These are phyloP conservation scores for Pseudocercospora fuligena DNA, from an alignment of 2,329 filamentous ascomycete species.

Conservation along the genomic window DNA sequence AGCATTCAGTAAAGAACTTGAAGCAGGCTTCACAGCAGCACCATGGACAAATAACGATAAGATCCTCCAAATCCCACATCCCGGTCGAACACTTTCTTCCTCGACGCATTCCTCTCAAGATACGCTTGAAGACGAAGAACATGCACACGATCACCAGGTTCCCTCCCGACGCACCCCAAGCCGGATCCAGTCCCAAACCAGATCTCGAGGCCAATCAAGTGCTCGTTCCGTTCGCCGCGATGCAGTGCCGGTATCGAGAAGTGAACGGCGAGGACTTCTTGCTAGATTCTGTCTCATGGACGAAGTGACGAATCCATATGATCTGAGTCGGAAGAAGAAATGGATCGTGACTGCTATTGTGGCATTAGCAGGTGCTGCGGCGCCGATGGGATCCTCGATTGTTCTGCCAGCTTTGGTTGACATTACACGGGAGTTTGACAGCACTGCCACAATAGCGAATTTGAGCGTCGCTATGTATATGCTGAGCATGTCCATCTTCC, in stretches of 20 bases:
- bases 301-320: conserved; percentile 76
- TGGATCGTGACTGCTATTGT: conserved; percentile 83
- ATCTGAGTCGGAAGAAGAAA: conserved; percentile 76
- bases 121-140: conserved; percentile 33
- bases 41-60: conserved; percentile 28
- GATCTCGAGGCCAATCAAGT: conserved; percentile 36
- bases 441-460: conserved; percentile 71
- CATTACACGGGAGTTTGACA: conserved; percentile 65
- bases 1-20: conserved; percentile 22
- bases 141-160: conserved; percentile 37
- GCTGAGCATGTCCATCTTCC: conserved; percentile 79
- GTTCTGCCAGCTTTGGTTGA: conserved; percentile 75
- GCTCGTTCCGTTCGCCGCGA: conserved; percentile 33
- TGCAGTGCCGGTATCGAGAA: conserved; percentile 54
- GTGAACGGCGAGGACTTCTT: conserved; percentile 72
- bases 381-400: conserved; percentile 82
- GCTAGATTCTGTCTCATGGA: conserved; percentile 72
- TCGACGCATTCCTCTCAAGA: conserved; percentile 27
- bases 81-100: conserved; percentile 21
- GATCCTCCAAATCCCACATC: conserved; percentile 15
- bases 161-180: conserved; percentile 33
- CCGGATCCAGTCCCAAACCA: conserved; percentile 30
- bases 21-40: conserved; percentile 18
- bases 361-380: conserved; percentile 74
- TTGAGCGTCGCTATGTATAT: conserved; percentile 79